Percentiles rank a stretch among this genome's conserved stretches.
Evolutionary conservation across 176 grass and related monocot species (phyloP).

Genomic region (Oryza meridionalis): DNA sequence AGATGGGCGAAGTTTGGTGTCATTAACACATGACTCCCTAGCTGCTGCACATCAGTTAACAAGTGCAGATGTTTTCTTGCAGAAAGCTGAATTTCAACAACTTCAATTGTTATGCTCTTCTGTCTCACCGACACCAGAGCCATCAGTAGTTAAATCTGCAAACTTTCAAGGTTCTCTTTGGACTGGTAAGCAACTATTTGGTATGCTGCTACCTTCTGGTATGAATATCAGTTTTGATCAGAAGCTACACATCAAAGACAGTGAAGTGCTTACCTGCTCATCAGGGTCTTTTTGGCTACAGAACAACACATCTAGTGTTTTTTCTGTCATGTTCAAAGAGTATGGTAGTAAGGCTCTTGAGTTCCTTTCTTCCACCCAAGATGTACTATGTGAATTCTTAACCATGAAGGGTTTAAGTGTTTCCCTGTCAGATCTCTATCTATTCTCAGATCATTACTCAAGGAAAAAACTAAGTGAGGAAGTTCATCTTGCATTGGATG

Average conservation of each 20-base stretch:
- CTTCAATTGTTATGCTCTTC: constrained; percentile 69
- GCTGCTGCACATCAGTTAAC: constrained; percentile 69
- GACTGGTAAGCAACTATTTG: constrained; percentile 84
- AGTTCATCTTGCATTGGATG: constrained; percentile 66
- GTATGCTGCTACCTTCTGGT: constrained; percentile 65
- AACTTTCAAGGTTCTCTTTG: constrained; percentile 52
- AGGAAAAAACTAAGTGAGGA: constrained; percentile 66
- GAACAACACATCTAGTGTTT: constrained; percentile 59
- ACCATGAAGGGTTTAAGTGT: constrained; percentile 74
- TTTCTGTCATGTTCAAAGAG: constrained; percentile 65
- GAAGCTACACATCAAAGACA: constrained; percentile 48
- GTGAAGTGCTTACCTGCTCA: constrained; percentile 61
- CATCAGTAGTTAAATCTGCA: constrained; percentile 54
- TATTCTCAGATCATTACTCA: constrained; percentile 61
- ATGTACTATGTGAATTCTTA: constrained; percentile 82
- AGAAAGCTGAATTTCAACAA: constrained; percentile 75
- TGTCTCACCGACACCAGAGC: constrained; percentile 15
- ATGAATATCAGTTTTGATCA: constrained; percentile 56
- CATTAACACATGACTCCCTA: constrained; percentile 82
- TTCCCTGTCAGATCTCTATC: constrained; percentile 76
- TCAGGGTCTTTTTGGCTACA: constrained; percentile 64
- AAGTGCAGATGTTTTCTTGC: constrained; percentile 51
- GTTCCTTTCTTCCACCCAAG: constrained; percentile 67
- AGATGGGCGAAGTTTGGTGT: constrained; percentile 83
- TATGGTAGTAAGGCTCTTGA: constrained; percentile 65